Evolutionary conservation across 2,329 filamentous ascomycete genomes (phyloP).

Genomic region (Fusarium lyarnte): DNA sequence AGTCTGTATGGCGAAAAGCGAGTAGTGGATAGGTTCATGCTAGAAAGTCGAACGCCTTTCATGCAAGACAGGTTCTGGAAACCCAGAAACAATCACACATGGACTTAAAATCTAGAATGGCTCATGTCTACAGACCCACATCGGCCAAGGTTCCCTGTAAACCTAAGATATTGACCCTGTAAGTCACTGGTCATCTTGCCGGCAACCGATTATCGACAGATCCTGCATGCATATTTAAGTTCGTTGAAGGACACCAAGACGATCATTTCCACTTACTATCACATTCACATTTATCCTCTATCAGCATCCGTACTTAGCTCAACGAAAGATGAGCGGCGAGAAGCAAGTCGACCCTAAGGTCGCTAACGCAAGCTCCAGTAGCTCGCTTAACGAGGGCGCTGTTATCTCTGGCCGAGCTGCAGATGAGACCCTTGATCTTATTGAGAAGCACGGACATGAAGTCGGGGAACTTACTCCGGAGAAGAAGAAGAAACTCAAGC

Average conservation of each 20-base stretch:
- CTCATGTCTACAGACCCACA: neutral
- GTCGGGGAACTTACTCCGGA: neutral
- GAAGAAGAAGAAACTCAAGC: neutral
- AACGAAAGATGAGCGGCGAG: neutral
- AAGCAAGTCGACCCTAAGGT: neutral
- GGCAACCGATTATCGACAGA: neutral
- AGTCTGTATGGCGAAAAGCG: neutral
- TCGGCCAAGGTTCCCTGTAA: neutral
- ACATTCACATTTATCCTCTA: too few species aligned
- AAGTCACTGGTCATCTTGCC: neutral
- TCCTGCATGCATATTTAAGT: neutral
- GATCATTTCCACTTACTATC: neutral
- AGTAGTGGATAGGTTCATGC: neutral
- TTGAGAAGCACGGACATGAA: neutral
- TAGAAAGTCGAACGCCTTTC: neutral
- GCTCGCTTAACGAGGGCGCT: neutral
- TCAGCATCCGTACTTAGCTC: rapidly evolving
- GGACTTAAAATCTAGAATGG: neutral
- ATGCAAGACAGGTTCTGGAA: neutral
- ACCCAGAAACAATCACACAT: neutral
- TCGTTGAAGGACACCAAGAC: neutral
- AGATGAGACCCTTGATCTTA: neutral
- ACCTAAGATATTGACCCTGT: neutral
- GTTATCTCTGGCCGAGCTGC: neutral
- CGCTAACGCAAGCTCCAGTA: neutral